Percentiles rank a stretch among this genome's conserved stretches.
Conservation (phyloP, 495 filamentous ascomycete genomes). For the Lasiosphaeria miniovina region DNA sequence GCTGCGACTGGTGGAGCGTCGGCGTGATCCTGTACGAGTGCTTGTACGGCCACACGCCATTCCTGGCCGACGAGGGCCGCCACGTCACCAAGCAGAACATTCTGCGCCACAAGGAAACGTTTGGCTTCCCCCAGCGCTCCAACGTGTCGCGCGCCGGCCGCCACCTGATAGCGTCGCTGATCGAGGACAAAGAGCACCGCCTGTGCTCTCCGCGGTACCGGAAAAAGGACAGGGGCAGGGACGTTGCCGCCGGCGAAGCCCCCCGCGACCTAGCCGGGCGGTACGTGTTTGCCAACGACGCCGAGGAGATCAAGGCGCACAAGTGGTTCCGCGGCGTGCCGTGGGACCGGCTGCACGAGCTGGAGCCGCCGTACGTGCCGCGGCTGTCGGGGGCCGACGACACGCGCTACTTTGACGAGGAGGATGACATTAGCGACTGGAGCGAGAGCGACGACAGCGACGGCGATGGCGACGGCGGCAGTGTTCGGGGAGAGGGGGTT, state of each 20-base stretch:
- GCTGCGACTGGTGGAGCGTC: conserved; percentile 97
- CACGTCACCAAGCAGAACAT: conserved; percentile 79
- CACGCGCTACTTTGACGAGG: conserved; percentile 86
- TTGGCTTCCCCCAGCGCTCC: conserved; percentile 63
- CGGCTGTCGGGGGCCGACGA: conserved; percentile 67
- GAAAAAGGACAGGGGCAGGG: conserved; percentile 51
- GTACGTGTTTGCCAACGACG: conserved; percentile 76
- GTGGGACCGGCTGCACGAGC: conserved; percentile 66
- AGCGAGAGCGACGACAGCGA: conserved; percentile 35
- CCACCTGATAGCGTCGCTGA: conserved; percentile 70
- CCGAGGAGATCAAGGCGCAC: conserved; percentile 74
- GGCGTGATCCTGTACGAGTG: conserved; percentile 93
- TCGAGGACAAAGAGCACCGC: conserved; percentile 72
- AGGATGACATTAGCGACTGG: conserved; percentile 61
- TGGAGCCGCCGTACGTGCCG: conserved; percentile 74
- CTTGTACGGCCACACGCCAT: conserved; percentile 86
- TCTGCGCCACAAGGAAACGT: conserved; percentile 49
- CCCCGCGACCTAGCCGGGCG: conserved; percentile 38
- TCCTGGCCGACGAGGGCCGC: conserved; percentile 71
- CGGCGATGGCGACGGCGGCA: background rate
- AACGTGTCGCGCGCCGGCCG: conserved; percentile 59
- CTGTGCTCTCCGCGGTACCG: conserved; percentile 71
- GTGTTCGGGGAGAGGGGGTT: background rate
- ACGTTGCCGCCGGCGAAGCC: conserved; percentile 10
- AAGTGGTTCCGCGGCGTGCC: conserved; percentile 66